A percentile compares a stretch with the other conserved stretches of the same genome.
These are phyloP conservation scores for Takashimella tepidaria DNA, from an alignment of 1,284 basidiomycete genomes.

Conservation along the genomic window DNA sequence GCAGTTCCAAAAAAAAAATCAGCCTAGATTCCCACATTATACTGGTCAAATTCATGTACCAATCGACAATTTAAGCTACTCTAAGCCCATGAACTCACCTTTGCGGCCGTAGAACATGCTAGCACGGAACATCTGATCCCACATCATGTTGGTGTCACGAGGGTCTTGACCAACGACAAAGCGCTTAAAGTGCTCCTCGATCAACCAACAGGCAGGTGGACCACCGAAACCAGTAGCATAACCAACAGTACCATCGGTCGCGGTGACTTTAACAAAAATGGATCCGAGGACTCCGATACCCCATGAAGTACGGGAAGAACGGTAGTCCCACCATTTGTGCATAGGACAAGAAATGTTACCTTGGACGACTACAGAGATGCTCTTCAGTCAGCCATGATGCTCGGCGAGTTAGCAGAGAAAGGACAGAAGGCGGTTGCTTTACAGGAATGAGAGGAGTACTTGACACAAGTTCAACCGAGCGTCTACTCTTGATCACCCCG, in stretches of 20 bases:
- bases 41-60: no score
- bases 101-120: constrained; percentile 56
- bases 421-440: no score
- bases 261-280: constrained; percentile 53
- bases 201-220: constrained; percentile 55
- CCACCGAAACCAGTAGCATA: constrained; percentile 55
- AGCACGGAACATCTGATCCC: constrained; percentile 50
- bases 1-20: no score
- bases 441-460: neutral
- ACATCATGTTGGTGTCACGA: constrained; percentile 52
- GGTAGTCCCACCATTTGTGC: constrained; percentile 53
- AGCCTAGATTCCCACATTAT: no score
- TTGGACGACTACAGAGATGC: constrained; percentile 35
- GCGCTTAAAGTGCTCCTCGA: constrained; percentile 54
- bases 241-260: constrained; percentile 52
- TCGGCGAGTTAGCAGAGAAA: no score
- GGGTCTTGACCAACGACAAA: constrained; percentile 55
- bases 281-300: constrained; percentile 50
- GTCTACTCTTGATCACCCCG: no score
- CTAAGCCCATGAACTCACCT: constrained; percentile 21
- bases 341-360: constrained; percentile 49
- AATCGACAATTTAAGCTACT: neutral
- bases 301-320: constrained; percentile 51
- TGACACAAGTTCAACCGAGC: no score
- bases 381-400: no score